Conservation (phyloP, 1,284 basidiomycete genomes). For the Ceratorhiza oryzae-sativae region DNA sequence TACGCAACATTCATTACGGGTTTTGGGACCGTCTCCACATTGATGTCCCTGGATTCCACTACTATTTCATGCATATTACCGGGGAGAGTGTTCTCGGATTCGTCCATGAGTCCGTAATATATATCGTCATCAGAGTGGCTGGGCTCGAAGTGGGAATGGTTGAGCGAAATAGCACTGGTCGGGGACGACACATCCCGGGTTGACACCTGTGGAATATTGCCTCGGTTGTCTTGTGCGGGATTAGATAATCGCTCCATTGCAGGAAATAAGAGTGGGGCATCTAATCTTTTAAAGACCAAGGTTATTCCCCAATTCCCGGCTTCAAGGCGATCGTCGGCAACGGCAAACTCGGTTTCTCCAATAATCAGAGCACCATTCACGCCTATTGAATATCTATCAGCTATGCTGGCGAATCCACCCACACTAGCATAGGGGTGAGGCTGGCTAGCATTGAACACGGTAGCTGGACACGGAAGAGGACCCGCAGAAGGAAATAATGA, state of each 20-base stretch:
- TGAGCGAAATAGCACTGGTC: too few relatives aligned
- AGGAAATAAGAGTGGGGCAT: too few relatives aligned
- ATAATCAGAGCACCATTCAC: background rate
- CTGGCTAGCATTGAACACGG: background rate
- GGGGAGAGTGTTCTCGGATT: background rate
- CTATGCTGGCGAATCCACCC: background rate
- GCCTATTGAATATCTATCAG: background rate
- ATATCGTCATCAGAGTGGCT: background rate
- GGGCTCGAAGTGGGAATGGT: background rate
- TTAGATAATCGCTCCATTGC: too few relatives aligned
- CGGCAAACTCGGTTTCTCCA: background rate
- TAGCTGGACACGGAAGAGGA: background rate
- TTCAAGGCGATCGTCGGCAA: background rate
- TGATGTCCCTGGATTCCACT: background rate
- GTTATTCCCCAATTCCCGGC: background rate
- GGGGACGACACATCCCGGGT: too few relatives aligned
- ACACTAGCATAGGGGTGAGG: too few relatives aligned
- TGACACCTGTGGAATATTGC: too few relatives aligned
- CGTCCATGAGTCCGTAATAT: background rate
- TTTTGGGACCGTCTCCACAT: background rate
- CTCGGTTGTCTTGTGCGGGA: too few relatives aligned
- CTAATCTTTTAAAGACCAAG: background rate
- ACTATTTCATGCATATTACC: background rate
- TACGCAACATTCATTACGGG: slow-evolving; percentile 31
- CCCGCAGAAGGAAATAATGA: background rate